Conservation (phyloP, 1,139 yeast genomes). For the Geotrichum aggregatum region DNA sequence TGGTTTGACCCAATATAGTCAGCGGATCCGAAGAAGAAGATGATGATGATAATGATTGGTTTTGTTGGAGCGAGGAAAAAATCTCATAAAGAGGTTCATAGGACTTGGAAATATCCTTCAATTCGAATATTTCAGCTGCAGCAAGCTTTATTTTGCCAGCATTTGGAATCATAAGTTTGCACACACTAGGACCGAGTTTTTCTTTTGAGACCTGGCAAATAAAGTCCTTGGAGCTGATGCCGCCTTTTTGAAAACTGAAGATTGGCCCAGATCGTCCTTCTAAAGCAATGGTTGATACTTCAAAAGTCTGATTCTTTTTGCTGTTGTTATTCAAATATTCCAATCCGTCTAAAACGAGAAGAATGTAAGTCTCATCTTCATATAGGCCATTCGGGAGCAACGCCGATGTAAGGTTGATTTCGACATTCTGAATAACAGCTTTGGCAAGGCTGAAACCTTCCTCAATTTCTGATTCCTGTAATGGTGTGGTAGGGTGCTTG, state of each 20-base stretch:
- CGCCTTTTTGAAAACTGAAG: conserved; percentile 3
- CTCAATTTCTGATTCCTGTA: background rate
- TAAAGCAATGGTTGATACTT: conserved; percentile 1
- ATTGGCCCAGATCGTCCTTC: background rate
- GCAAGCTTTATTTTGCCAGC: conserved; percentile 21
- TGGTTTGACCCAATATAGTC: conserved; percentile 23
- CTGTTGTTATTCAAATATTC: background rate
- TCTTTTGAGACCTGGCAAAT: conserved; percentile 8
- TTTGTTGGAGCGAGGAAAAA: conserved; percentile 1
- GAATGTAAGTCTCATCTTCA: conserved; percentile 15
- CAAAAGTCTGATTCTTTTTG: conserved; percentile 2
- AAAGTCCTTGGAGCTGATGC: conserved; percentile 9
- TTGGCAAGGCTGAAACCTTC: conserved; percentile 4
- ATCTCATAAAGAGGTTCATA: conserved; percentile 11
- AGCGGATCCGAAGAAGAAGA: background rate
- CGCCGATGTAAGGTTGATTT: conserved; percentile 15
- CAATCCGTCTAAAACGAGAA: conserved; percentile 16
- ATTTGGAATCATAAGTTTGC: conserved; percentile 27
- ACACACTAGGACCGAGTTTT: background rate
- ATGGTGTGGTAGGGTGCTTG: background rate
- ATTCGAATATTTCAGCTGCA: conserved; percentile 21
- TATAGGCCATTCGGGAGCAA: conserved; percentile 22
- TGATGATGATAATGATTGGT: background rate
- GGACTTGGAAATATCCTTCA: conserved; percentile 15
- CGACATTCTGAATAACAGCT: conserved; percentile 2